Percentiles rank a stretch among this genome's conserved stretches.
phyloP scores from a whole-genome alignment of 169 alveolate species.

The Cardiosporidium cionae region DNA sequence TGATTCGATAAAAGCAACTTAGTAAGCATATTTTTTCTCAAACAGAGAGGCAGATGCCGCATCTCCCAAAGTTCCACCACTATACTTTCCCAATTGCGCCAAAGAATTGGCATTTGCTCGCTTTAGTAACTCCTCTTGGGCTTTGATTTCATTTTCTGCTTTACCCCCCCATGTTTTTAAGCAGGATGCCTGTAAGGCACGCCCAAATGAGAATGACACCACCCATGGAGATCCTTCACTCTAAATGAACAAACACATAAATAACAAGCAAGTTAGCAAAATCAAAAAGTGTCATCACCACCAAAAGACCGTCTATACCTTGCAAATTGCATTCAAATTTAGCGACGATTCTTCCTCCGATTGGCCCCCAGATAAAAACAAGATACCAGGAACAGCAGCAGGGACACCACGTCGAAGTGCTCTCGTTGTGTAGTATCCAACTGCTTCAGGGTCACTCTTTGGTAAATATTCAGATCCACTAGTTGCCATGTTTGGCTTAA shows the following conservation, averaged over 20 bases:
- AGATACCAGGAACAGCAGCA: constrained; percentile 92
- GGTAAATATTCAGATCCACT: constrained; percentile 87
- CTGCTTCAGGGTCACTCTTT: constrained; percentile 77
- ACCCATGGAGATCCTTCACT: constrained; percentile 77
- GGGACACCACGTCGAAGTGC: constrained; percentile 87
- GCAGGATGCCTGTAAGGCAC: constrained; percentile 94
- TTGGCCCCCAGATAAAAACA: constrained; percentile 98
- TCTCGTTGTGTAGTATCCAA: constrained; percentile 88
- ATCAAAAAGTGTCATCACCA: too few relatives aligned
- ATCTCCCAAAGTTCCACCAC: constrained; percentile 42
- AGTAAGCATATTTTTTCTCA: constrained; percentile 35
- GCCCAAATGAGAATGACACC: constrained; percentile 95
- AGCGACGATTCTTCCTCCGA: constrained; percentile 94
- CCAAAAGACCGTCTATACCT: constrained; percentile 32
- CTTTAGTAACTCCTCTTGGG: constrained; percentile 83
- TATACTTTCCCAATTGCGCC: constrained; percentile 87
- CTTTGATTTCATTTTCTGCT: constrained; percentile 85
- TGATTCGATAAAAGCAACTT: too few relatives aligned
- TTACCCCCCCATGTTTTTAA: constrained; percentile 95
- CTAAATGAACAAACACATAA: background rate
- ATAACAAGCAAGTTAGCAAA: too few relatives aligned
- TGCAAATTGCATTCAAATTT: constrained; percentile 91
- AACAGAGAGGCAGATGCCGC: constrained; percentile 26
- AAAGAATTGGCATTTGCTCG: constrained; percentile 93
- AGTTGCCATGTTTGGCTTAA: constrained; percentile 98